Percentiles rank a stretch among this genome's conserved stretches.
Conservation (phyloP, 805 yeast species). For the Myxozyma mucilagina region DNA sequence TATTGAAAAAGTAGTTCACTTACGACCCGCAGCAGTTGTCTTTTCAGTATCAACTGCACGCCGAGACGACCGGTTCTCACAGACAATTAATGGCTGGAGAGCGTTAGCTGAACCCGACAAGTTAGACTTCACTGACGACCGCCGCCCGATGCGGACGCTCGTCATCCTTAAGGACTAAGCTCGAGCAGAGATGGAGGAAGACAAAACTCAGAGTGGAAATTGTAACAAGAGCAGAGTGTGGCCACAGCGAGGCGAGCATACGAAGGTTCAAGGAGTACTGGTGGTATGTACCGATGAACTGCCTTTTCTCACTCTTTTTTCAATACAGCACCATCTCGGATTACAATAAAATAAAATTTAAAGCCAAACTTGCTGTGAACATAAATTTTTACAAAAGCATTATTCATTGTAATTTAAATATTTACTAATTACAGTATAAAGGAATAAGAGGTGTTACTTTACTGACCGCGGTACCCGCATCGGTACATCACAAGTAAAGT, state of each 20-base stretch:
- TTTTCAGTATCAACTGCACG: not conserved
- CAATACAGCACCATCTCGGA: not conserved
- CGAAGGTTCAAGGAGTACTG: conserved; percentile 9
- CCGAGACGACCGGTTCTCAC: not conserved
- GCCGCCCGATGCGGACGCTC: conserved; percentile 2
- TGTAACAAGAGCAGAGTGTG: not conserved
- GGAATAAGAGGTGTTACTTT: not conserved
- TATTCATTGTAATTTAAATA: too few species aligned
- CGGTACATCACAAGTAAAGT: not conserved
- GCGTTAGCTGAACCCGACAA: not conserved
- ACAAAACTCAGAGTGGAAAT: not conserved
- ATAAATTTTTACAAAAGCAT: too few species aligned
- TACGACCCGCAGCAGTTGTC: too few species aligned
- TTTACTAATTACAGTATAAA: too few species aligned
- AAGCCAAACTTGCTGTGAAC: too few species aligned
- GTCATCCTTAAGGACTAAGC: not conserved
- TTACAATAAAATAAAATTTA: not conserved
- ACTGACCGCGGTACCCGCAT: not conserved
- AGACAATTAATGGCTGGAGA: not conserved
- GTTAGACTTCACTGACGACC: not conserved
- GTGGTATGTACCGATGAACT: conserved; percentile 1
- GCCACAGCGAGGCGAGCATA: conserved; percentile 3
- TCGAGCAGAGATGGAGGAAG: not conserved
- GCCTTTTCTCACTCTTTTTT: not conserved
- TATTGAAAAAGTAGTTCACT: too few species aligned